A percentile compares a stretch with the other conserved stretches of the same genome.
Evolutionary conservation across 2,329 filamentous ascomycete genomes (phyloP).

Genomic region (Aspergillus latus): DNA sequence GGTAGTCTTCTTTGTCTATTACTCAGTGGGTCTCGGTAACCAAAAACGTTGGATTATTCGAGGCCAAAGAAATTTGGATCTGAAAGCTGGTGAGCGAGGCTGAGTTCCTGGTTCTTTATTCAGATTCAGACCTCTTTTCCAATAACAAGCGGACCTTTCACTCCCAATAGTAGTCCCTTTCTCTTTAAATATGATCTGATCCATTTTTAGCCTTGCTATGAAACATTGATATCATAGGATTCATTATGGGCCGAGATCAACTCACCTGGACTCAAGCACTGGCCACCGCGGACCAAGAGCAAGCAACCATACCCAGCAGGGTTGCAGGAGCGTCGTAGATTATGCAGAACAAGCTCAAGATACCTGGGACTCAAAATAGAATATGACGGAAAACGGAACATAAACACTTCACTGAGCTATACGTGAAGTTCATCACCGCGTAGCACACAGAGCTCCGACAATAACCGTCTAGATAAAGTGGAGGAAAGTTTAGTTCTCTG

Average conservation of each 20-base stretch:
- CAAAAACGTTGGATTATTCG: background rate
- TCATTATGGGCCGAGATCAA: background rate
- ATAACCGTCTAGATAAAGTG: background rate
- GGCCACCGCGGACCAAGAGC: background rate
- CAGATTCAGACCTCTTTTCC: background rate
- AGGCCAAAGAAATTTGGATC: background rate
- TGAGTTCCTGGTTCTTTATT: background rate
- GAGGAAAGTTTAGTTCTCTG: background rate
- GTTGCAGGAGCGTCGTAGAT: background rate
- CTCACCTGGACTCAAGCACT: background rate
- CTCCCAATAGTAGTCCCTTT: background rate
- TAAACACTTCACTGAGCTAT: slow-evolving; percentile 3
- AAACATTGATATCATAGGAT: background rate
- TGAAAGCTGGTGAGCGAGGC: background rate
- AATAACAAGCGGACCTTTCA: background rate
- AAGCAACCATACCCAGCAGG: background rate
- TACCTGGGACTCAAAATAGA: background rate
- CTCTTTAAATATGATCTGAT: background rate
- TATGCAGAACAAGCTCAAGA: background rate
- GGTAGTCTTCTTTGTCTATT: background rate
- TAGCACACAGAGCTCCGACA: background rate
- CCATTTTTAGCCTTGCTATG: background rate
- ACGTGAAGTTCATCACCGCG: background rate
- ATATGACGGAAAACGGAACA: background rate
- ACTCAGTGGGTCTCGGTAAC: background rate